Conservation (phyloP, 2,329 filamentous ascomycete species). For the Chalara sp. region DNA sequence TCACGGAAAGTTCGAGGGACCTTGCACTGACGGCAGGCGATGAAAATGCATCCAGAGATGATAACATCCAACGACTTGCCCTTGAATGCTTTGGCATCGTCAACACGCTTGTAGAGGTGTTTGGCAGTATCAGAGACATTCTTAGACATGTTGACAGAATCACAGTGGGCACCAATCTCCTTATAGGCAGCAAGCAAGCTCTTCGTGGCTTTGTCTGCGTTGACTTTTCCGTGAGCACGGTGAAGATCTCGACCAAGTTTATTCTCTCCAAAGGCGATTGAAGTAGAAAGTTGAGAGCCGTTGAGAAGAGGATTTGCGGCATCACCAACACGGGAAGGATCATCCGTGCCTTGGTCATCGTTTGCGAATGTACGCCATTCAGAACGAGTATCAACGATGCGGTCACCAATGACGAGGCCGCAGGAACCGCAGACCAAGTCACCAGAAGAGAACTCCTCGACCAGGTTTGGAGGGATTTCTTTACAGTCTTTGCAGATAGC, state of each 20-base stretch:
- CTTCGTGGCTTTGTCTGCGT: constrained; percentile 78
- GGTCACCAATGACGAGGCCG: constrained; percentile 82
- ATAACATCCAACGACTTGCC: constrained; percentile 91
- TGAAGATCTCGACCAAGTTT: constrained; percentile 68
- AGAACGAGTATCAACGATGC: constrained; percentile 90
- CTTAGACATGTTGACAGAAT: constrained; percentile 74
- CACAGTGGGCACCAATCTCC: constrained; percentile 81
- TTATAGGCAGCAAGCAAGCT: constrained; percentile 74
- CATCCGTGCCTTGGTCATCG: constrained; percentile 92
- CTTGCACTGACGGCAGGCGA: constrained; percentile 85
- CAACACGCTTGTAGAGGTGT: constrained; percentile 89
- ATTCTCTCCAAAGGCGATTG: constrained; percentile 76
- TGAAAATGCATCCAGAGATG: constrained; percentile 95
- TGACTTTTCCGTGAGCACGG: constrained; percentile 76
- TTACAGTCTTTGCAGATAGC: constrained; percentile 88
- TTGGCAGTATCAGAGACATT: constrained; percentile 85
- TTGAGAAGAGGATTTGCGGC: constrained; percentile 84
- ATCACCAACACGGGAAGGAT: constrained; percentile 96
- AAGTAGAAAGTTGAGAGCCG: constrained; percentile 82
- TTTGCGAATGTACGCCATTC: constrained; percentile 99
- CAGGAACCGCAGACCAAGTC: constrained; percentile 92
- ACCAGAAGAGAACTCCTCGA: constrained; percentile 86
- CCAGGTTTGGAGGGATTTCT: constrained; percentile 82
- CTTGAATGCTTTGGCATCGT: constrained; percentile 90
- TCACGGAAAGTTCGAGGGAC: constrained; percentile 89